Evolutionary conservation across 2,329 filamentous ascomycete species (phyloP).

Genomic region (Hyphodiscus sp.): DNA sequence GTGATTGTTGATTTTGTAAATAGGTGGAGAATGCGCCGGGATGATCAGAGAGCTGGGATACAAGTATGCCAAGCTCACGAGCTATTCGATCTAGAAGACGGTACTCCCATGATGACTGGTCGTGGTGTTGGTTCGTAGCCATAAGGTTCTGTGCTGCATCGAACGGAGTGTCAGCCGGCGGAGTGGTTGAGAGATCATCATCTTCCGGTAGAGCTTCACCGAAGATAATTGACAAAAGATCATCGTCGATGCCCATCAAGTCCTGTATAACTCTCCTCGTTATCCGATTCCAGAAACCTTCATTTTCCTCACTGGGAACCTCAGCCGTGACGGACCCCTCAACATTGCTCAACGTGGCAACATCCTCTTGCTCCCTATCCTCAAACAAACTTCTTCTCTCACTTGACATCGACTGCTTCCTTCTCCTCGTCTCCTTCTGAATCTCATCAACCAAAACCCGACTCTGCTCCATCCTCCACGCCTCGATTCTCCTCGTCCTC

Average conservation of each 20-base stretch:
- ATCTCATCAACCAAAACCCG: slow-evolving; percentile 80
- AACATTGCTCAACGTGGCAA: slow-evolving; percentile 25
- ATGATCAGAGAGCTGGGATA: slow-evolving; percentile 77
- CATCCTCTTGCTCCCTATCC: slow-evolving; percentile 27
- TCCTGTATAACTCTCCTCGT: slow-evolving; percentile 83
- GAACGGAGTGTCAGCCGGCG: slow-evolving; percentile 8
- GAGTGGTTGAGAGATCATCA: slow-evolving; percentile 32
- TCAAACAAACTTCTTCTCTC: slow-evolving; percentile 29
- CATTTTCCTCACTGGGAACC: slow-evolving; percentile 42
- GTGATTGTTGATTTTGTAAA: slow-evolving; percentile 53
- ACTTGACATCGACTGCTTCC: slow-evolving; percentile 55
- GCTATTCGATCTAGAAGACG: slow-evolving; percentile 79
- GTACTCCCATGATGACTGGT: slow-evolving; percentile 60
- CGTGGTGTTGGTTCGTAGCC: slow-evolving; percentile 7
- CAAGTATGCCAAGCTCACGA: slow-evolving; percentile 75
- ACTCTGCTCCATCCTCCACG: slow-evolving; percentile 89
- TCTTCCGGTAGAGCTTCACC: slow-evolving; percentile 64
- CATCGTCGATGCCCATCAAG: slow-evolving; percentile 85
- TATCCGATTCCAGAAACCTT: slow-evolving; percentile 73
- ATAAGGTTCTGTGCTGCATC: slow-evolving; percentile 7
- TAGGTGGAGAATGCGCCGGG: slow-evolving; percentile 88
- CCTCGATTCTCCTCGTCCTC: slow-evolving; percentile 77
- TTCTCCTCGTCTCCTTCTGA: slow-evolving; percentile 71
- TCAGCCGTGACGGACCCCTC: slow-evolving; percentile 9
- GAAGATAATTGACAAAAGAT: slow-evolving; percentile 76